These are phyloP conservation scores for Protomyces pachydermus DNA, from an alignment of 1,139 yeast species.

Conservation along the genomic window DNA sequence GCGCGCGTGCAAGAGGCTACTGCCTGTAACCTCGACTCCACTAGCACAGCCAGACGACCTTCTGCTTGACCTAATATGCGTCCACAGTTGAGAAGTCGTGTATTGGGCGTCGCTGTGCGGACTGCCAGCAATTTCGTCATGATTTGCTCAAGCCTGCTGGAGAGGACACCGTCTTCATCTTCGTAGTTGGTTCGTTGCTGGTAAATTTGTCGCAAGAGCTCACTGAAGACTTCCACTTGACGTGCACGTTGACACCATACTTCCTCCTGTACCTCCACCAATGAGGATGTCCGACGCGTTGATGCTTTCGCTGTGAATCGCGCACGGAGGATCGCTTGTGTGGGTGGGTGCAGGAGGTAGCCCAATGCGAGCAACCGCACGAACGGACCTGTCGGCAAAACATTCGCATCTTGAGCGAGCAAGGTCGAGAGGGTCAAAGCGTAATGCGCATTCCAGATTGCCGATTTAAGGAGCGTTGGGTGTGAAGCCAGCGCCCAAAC, in stretches of 20 bases:
- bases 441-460: constrained; percentile 21
- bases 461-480: constrained; percentile 4
- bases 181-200: background rate
- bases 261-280: background rate
- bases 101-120: constrained; percentile 8
- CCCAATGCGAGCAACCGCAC: constrained; percentile 15
- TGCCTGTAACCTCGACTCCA: constrained; percentile 6
- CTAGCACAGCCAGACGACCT: constrained; percentile 2
- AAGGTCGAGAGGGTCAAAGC: constrained; percentile 19
- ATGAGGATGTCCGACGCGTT: background rate
- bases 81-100: constrained; percentile 3
- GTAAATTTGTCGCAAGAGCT: constrained; percentile 7
- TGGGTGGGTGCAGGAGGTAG: constrained; percentile 10
- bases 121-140: constrained; percentile 8
- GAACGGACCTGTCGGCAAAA: constrained; percentile 5
- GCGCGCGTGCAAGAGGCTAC: constrained; percentile 5
- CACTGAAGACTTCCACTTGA: constrained; percentile 12
- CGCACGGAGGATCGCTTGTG: constrained; percentile 1
- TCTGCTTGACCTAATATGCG: background rate
- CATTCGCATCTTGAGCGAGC: background rate
- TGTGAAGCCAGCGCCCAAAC: constrained; percentile 20
- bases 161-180: constrained; percentile 7
- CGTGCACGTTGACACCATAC: constrained; percentile 15
- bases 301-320: constrained; percentile 12
- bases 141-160: constrained; percentile 12